Percentiles rank a stretch among this genome's conserved stretches.
phyloP scores from a whole-genome alignment of 1,139 yeast species.

The Pichia sp. region DNA sequence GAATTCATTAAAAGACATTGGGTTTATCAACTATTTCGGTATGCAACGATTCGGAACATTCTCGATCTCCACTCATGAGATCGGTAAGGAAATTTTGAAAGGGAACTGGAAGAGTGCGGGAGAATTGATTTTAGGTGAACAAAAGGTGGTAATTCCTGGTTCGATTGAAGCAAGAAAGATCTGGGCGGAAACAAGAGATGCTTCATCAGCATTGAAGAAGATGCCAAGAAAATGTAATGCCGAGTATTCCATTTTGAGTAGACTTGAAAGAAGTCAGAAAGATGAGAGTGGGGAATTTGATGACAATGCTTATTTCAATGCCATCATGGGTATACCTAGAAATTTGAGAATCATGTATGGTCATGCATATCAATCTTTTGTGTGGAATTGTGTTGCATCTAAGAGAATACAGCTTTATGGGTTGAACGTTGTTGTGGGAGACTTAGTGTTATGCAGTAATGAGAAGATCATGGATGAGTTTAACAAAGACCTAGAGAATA shows the following conservation, averaged over 20 bases:
- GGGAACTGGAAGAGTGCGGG: conserved; percentile 79
- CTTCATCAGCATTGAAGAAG: conserved; percentile 55
- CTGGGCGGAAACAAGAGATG: conserved; percentile 75
- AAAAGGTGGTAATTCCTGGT: conserved; percentile 76
- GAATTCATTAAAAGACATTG: conserved; percentile 54
- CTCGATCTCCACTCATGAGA: conserved; percentile 80
- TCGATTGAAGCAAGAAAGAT: conserved; percentile 75
- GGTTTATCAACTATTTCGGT: conserved; percentile 91
- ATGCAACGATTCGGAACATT: conserved; percentile 98
- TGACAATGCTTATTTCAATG: conserved; percentile 57
- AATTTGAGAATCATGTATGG: conserved; percentile 91
- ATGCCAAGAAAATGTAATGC: conserved; percentile 92
- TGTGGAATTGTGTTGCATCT: conserved; percentile 89
- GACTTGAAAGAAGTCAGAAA: conserved; percentile 45
- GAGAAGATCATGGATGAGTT: conserved; percentile 20
- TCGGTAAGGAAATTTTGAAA: conserved; percentile 69
- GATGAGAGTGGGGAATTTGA: conserved; percentile 44
- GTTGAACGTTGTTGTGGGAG: conserved; percentile 69
- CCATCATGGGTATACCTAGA: conserved; percentile 89
- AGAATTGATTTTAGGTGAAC: conserved; percentile 75
- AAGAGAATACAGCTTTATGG: conserved; percentile 73
- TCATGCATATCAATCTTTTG: conserved; percentile 93
- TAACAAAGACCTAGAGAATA: conserved; percentile 19
- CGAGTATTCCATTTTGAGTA: conserved; percentile 66
- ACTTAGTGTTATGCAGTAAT: conserved; percentile 53